Conservation (phyloP, 106 monocot genomes). For the Dioscorea alata region DNA sequence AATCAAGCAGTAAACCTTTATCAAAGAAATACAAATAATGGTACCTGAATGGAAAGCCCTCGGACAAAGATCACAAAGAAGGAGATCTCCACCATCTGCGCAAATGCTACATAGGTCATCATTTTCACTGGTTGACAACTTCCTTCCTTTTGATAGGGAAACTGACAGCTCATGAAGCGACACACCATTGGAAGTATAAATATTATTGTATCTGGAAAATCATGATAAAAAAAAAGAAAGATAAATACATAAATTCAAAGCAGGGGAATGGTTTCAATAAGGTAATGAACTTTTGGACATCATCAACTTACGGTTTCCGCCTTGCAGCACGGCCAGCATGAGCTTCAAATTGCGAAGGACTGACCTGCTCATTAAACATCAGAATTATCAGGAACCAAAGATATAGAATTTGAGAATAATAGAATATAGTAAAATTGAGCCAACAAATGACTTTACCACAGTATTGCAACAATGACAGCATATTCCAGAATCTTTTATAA, state of each 20-base stretch:
- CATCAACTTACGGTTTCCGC: conserved; percentile 77
- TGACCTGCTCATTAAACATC: conserved; percentile 48
- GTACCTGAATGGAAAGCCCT: conserved; percentile 94
- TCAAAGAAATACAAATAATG: neutral
- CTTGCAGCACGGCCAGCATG: conserved; percentile 90
- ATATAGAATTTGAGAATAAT: neutral
- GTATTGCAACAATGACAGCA: conserved; percentile 74
- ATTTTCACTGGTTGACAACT: conserved; percentile 51
- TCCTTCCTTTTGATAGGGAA: conserved; percentile 70
- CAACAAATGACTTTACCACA: conserved; percentile 47
- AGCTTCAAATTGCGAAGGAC: conserved; percentile 98
- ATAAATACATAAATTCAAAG: neutral
- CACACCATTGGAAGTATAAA: conserved; percentile 97
- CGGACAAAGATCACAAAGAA: conserved; percentile 93
- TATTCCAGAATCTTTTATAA: conserved; percentile 90
- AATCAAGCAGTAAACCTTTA: neutral
- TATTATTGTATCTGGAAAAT: conserved; percentile 74
- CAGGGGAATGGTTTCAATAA: neutral
- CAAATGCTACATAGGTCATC: conserved; percentile 94
- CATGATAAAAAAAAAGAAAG: conserved; percentile 2
- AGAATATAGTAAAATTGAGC: neutral
- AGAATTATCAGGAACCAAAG: conserved; percentile 1
- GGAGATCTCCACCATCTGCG: conserved; percentile 85
- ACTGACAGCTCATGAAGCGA: conserved; percentile 94
- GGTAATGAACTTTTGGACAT: neutral